Conservation (phyloP, 495 filamentous ascomycete species). For the Aspergillus sclerotioniger region DNA sequence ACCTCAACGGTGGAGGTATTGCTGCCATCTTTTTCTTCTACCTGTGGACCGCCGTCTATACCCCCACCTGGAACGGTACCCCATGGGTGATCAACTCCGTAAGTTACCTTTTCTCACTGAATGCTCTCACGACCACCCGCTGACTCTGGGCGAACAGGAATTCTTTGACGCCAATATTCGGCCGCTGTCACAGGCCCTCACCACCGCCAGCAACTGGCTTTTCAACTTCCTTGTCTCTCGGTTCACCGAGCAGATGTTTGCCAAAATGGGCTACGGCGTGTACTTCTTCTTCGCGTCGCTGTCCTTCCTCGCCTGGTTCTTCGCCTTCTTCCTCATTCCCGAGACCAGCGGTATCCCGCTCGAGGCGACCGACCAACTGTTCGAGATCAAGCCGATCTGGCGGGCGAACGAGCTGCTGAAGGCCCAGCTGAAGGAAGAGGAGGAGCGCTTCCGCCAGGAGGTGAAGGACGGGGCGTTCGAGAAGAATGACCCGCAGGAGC, state of each 20-base stretch:
- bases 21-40: constrained; percentile 76
- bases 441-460: constrained; percentile 36
- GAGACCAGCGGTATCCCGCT: constrained; percentile 61
- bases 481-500: constrained; percentile 12
- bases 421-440: constrained; percentile 31
- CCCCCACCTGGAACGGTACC: constrained; percentile 69
- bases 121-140: background rate
- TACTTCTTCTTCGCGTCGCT: constrained; percentile 76
- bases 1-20: constrained; percentile 57
- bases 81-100: constrained; percentile 62
- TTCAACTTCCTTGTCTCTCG: constrained; percentile 72
- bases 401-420: constrained; percentile 47
- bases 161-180: constrained; percentile 61
- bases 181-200: constrained; percentile 65
- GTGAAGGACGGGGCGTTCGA: constrained; percentile 28
- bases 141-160: constrained; percentile 34
- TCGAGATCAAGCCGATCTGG: constrained; percentile 53
- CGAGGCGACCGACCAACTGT: constrained; percentile 54
- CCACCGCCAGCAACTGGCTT: constrained; percentile 70
- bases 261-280: constrained; percentile 64
- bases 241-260: constrained; percentile 74
- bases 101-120: constrained; percentile 6
- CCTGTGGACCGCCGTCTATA: constrained; percentile 73
- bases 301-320: constrained; percentile 63
- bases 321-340: constrained; percentile 64